These are phyloP conservation scores for Candida chauliodis DNA, from an alignment of 805 yeast species.

Conservation along the genomic window DNA sequence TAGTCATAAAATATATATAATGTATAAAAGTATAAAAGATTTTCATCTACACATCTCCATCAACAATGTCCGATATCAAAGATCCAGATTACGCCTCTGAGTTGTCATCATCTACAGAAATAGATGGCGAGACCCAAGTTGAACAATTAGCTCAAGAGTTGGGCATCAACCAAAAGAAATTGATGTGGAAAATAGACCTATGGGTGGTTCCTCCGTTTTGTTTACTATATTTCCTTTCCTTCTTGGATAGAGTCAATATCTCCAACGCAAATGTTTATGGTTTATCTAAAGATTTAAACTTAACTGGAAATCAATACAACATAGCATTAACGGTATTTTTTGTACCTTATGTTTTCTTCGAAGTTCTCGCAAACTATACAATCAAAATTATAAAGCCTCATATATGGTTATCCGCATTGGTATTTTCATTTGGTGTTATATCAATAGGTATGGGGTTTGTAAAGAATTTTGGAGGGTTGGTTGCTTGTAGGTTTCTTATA, in stretches of 20 bases:
- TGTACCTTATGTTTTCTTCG: constrained; percentile 65
- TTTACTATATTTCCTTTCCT: constrained; percentile 68
- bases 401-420: constrained; percentile 56
- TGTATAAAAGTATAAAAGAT: background rate
- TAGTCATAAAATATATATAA: constrained; percentile 1
- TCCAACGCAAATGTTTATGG: constrained; percentile 79
- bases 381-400: constrained; percentile 62
- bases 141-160: constrained; percentile 21
- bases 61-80: constrained; percentile 5
- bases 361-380: constrained; percentile 59
- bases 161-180: constrained; percentile 50
- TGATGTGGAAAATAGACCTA: constrained; percentile 63
- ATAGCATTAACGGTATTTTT: constrained; percentile 66
- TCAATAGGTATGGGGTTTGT: constrained; percentile 67
- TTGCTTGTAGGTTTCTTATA: constrained; percentile 60
- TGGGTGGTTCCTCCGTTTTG: constrained; percentile 78
- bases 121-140: constrained; percentile 12
- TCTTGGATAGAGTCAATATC: constrained; percentile 78
- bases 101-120: background rate
- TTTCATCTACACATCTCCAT: too few species aligned
- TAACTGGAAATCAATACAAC: constrained; percentile 59
- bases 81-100: constrained; percentile 4
- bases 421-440: constrained; percentile 60
- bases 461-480: constrained; percentile 53
- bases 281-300: constrained; percentile 49